These are phyloP conservation scores for Cryomyces minteri DNA, from an alignment of 495 filamentous ascomycete species.

Conservation along the genomic window DNA sequence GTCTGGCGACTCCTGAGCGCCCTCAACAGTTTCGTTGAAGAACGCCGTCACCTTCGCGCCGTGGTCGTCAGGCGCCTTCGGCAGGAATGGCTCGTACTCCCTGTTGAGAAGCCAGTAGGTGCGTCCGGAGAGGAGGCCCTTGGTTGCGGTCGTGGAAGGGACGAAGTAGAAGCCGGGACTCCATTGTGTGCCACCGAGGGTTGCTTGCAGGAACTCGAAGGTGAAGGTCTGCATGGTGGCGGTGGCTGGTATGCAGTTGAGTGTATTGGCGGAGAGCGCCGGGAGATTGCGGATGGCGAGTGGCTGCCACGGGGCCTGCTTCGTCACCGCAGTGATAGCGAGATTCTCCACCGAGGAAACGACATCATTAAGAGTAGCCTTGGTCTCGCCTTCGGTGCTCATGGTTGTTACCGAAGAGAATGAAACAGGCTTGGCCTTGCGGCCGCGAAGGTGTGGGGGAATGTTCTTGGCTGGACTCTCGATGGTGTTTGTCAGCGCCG, in stretches of 20 bases:
- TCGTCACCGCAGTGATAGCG: not conserved
- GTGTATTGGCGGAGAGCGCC: not conserved
- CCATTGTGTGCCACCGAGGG: conserved; percentile 13
- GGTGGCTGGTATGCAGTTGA: too few species aligned
- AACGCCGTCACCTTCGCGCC: conserved; percentile 21
- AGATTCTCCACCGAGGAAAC: not conserved
- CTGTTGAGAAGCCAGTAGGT: conserved; percentile 17
- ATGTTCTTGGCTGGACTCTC: not conserved
- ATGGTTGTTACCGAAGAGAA: too few species aligned
- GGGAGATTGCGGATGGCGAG: conserved; percentile 6
- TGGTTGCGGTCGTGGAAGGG: not conserved
- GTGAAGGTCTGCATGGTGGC: conserved; percentile 9
- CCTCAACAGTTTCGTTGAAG: conserved; percentile 10
- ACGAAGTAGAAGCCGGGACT: conserved; percentile 18
- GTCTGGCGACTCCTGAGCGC: conserved; percentile 1
- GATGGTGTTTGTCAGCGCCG: not conserved
- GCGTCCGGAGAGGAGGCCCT: conserved; percentile 1
- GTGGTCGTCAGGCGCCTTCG: conserved; percentile 12
- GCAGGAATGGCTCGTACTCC: conserved; percentile 16
- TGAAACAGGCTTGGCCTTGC: too few species aligned
- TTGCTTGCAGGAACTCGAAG: conserved; percentile 13
- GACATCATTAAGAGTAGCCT: too few species aligned
- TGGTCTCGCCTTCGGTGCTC: too few species aligned
- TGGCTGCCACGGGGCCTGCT: conserved; percentile 1
- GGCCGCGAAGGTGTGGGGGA: too few species aligned